Conservation (phyloP, 2,329 filamentous ascomycete species). For the Colletotrichum godetiae region DNA sequence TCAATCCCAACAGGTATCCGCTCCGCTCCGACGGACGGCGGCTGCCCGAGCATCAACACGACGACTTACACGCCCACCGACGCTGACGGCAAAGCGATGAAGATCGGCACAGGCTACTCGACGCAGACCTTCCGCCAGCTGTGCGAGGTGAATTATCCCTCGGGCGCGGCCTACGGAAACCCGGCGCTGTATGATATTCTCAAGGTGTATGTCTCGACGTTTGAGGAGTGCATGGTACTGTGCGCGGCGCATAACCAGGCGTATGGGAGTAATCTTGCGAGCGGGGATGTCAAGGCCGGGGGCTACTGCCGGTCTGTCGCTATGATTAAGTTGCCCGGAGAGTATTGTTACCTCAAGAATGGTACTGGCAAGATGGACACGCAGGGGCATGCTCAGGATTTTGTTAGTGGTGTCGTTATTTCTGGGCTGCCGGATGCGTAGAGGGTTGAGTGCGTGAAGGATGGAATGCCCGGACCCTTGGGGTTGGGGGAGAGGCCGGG, state of each 20-base stretch:
- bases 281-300: background rate
- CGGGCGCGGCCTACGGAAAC: constrained; percentile 33
- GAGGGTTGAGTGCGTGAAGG: background rate
- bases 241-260: constrained; percentile 35
- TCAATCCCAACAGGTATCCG: background rate
- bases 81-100: constrained; percentile 10
- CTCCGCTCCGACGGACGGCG: constrained; percentile 36
- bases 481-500: too few relatives aligned
- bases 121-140: constrained; percentile 32
- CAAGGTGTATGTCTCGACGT: constrained; percentile 36
- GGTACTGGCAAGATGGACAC: constrained; percentile 36
- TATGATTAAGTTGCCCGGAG: constrained; percentile 37
- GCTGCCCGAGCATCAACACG: constrained; percentile 36
- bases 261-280: constrained; percentile 13
- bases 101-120: background rate
- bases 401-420: constrained; percentile 32
- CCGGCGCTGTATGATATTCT: constrained; percentile 35
- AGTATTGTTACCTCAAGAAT: constrained; percentile 40
- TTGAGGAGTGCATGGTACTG: constrained; percentile 37
- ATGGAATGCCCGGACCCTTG: background rate
- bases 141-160: constrained; percentile 37
- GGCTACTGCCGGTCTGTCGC: constrained; percentile 35
- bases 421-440: background rate
- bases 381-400: constrained; percentile 15
- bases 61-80: constrained; percentile 35